phyloP scores from a whole-genome alignment of 2,329 filamentous ascomycete genomes.

The Intubia oerlemansii region DNA sequence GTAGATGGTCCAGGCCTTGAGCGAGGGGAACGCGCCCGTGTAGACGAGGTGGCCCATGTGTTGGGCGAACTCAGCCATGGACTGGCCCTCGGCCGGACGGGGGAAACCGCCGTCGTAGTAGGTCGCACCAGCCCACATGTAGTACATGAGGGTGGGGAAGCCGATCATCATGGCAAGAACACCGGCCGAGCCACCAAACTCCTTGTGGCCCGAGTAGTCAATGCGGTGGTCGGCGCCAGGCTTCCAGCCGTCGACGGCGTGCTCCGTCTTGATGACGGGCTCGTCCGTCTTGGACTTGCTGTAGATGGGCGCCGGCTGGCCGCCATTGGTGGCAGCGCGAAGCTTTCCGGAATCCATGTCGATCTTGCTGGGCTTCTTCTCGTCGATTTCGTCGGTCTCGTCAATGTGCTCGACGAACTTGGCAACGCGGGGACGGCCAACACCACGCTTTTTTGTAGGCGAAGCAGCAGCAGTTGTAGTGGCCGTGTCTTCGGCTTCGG shows the following conservation, averaged over 20 bases:
- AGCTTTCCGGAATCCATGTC: too few species aligned
- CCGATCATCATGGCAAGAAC: constrained; percentile 70
- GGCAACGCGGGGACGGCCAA: constrained; percentile 24
- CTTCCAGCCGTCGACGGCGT: constrained; percentile 32
- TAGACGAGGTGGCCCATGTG: constrained; percentile 57
- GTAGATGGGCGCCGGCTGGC: constrained; percentile 11
- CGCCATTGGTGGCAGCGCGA: too few species aligned
- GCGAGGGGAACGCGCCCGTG: constrained; percentile 62
- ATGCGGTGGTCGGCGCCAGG: constrained; percentile 38
- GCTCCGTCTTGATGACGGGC: constrained; percentile 10
- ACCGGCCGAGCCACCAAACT: constrained; percentile 79
- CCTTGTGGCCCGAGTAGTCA: constrained; percentile 42
- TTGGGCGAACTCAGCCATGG: constrained; percentile 44
- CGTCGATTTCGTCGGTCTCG: constrained; percentile 18
- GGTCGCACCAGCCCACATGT: constrained; percentile 94
- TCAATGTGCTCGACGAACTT: constrained; percentile 30
- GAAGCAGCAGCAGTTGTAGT: too few species aligned
- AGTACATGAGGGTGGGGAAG: constrained; percentile 94
- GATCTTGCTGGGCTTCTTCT: constrained; percentile 1
- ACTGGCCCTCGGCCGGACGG: constrained; percentile 40
- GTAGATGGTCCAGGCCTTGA: constrained; percentile 79
- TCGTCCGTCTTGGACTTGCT: constrained; percentile 9
- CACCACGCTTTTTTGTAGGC: too few species aligned
- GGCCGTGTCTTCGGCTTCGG: too few species aligned
- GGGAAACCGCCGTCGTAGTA: constrained; percentile 81